A percentile compares a stretch with the other conserved stretches of the same genome.
Evolutionary conservation across 768 basidiomycete genomes (phyloP).

Genomic region (Mycena chlorophos): DNA sequence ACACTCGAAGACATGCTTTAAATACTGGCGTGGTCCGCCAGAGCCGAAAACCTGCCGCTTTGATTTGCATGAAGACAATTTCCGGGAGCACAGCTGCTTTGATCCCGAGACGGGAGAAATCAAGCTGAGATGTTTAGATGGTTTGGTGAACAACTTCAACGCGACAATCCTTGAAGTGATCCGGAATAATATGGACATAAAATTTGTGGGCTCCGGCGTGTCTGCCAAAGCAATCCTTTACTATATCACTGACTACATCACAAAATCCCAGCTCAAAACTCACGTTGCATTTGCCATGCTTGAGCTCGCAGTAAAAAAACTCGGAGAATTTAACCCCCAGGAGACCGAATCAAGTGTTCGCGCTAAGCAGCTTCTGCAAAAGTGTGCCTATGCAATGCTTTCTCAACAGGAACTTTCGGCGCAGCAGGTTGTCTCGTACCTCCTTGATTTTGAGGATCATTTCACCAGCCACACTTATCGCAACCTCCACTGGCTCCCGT

Average conservation of each 20-base stretch:
- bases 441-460: conserved; percentile 1
- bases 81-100: background rate
- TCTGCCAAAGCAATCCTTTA: conserved; percentile 2
- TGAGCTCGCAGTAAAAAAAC: conserved; percentile 1
- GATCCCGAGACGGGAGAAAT: background rate
- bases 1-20: conserved; percentile 11
- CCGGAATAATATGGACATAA: background rate
- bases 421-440: conserved; percentile 2
- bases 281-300: conserved; percentile 3
- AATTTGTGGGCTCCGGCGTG: background rate
- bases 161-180: conserved; percentile 1
- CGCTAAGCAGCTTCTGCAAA: background rate
- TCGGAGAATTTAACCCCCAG: background rate
- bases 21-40: background rate
- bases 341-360: background rate
- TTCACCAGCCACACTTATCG: conserved; percentile 3
- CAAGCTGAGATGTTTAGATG: background rate
- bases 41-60: conserved; percentile 1
- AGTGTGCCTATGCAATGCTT: conserved; percentile 1
- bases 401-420: conserved; percentile 2
- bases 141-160: conserved; percentile 1
- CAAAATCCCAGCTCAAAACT: conserved; percentile 1
- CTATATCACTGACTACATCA: conserved; percentile 4
- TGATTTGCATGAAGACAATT: background rate
- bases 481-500: background rate